Evolutionary conservation across 2,329 filamentous ascomycete genomes (phyloP).

Genomic region (Fusarium sulawesiense): DNA sequence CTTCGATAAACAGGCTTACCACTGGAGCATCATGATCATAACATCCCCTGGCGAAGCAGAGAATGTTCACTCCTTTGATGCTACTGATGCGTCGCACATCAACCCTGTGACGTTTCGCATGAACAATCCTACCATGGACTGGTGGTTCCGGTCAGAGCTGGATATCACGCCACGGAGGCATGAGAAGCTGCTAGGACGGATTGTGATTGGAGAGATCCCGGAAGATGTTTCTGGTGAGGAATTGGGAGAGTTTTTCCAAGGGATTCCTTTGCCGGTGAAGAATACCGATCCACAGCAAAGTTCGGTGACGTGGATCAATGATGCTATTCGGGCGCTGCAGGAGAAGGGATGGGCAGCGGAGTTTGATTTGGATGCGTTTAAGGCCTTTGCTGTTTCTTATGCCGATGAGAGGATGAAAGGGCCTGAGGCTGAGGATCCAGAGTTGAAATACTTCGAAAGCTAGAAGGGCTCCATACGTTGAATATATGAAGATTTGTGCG

Average conservation of each 20-base stretch:
- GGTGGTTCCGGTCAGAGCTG: slow-evolving; percentile 43
- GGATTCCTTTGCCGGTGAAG: slow-evolving; percentile 46
- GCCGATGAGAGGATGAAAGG: slow-evolving; percentile 46
- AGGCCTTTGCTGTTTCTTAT: slow-evolving; percentile 45
- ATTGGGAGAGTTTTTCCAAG: slow-evolving; percentile 38
- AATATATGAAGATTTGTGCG: too few relatives aligned
- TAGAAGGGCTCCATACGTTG: neutral
- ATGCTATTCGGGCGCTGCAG: slow-evolving; percentile 46
- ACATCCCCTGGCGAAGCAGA: slow-evolving; percentile 22
- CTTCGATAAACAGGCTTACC: slow-evolving; percentile 48
- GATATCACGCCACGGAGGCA: slow-evolving; percentile 31
- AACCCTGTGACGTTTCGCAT: slow-evolving; percentile 48
- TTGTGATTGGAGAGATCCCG: slow-evolving; percentile 45
- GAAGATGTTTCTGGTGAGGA: slow-evolving; percentile 28
- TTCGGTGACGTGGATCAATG: slow-evolving; percentile 50
- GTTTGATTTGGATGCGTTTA: slow-evolving; percentile 46
- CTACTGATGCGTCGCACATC: slow-evolving; percentile 48
- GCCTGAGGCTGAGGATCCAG: slow-evolving; percentile 22
- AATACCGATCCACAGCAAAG: slow-evolving; percentile 51
- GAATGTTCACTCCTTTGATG: slow-evolving; percentile 42
- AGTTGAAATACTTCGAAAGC: slow-evolving; percentile 1
- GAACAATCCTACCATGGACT: slow-evolving; percentile 50
- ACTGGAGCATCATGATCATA: slow-evolving; percentile 49
- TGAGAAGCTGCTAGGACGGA: slow-evolving; percentile 45
- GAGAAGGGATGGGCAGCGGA: slow-evolving; percentile 38